Conservation (phyloP, 2,329 filamentous ascomycete species). For the Helminthosporium solani region DNA sequence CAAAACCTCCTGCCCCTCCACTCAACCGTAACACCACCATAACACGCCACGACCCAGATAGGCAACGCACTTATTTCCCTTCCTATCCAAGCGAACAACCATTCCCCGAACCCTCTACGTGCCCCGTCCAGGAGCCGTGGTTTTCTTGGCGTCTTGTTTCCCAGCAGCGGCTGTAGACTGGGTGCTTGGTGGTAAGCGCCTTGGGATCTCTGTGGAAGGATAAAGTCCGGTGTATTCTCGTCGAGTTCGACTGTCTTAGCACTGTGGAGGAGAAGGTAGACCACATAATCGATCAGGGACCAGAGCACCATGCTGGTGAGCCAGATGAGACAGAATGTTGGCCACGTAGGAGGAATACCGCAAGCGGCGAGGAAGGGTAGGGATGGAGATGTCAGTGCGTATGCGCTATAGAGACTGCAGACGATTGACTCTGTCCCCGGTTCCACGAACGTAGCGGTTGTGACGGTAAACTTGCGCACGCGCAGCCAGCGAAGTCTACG, state of each 20-base stretch:
- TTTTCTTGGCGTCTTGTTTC: slow-evolving; percentile 6
- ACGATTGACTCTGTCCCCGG: slow-evolving; percentile 87
- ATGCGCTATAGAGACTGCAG: slow-evolving; percentile 78
- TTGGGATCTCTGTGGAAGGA: slow-evolving; percentile 47
- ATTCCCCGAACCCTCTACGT: slow-evolving; percentile 64
- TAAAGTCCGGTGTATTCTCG: slow-evolving; percentile 72
- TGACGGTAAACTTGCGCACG: slow-evolving; percentile 91
- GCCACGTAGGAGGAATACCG: slow-evolving; percentile 65
- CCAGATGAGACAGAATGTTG: slow-evolving; percentile 66
- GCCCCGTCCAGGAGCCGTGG: slow-evolving; percentile 35
- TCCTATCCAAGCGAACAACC: slow-evolving; percentile 80
- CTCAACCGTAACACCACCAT: slow-evolving; percentile 80
- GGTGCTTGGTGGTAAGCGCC: slow-evolving; percentile 36
- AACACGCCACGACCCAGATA: slow-evolving; percentile 87
- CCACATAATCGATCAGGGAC: slow-evolving; percentile 72
- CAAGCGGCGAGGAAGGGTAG: slow-evolving; percentile 63
- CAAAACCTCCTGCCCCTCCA: slow-evolving; percentile 85
- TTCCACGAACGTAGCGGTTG: slow-evolving; percentile 84
- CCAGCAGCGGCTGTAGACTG: slow-evolving; percentile 24
- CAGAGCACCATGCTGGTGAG: slow-evolving; percentile 64
- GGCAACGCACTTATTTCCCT: slow-evolving; percentile 81
- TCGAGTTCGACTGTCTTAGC: slow-evolving; percentile 70
- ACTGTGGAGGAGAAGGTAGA: slow-evolving; percentile 74
- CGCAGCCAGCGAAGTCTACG: slow-evolving; percentile 86
- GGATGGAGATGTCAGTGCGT: slow-evolving; percentile 72